A percentile compares a stretch with the other conserved stretches of the same genome.
phyloP scores from a whole-genome alignment of 306 rosid species.

The Begonia masoniana region DNA sequence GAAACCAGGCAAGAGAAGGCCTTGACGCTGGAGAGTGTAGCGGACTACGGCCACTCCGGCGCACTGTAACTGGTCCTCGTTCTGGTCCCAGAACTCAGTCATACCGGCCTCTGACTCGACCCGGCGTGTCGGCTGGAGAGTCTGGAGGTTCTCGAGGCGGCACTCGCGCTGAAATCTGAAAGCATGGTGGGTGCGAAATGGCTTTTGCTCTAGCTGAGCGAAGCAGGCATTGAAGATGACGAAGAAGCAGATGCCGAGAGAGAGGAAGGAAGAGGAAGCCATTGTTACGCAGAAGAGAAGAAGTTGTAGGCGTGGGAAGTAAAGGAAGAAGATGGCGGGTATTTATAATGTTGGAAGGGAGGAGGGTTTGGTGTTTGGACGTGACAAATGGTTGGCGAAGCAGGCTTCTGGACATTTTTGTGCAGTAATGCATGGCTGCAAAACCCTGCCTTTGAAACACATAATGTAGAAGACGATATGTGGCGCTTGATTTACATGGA shows the following conservation, averaged over 20 bases:
- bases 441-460: constrained; percentile 1
- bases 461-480: not conserved
- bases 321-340: not conserved
- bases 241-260: constrained; percentile 4
- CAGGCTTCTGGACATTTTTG: not conserved
- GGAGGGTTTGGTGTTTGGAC: constrained; percentile 1
- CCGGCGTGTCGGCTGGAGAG: constrained; percentile 6
- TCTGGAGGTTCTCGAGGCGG: constrained; percentile 11
- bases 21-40: constrained; percentile 11
- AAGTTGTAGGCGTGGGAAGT: not conserved
- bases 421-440: constrained; percentile 11
- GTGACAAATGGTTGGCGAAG: constrained; percentile 7
- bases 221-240: constrained; percentile 13
- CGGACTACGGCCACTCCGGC: constrained; percentile 16
- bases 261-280: constrained; percentile 10
- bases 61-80: constrained; percentile 13
- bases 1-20: constrained; percentile 15
- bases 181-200: not conserved
- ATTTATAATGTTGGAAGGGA: constrained; percentile 5
- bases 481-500: too few relatives aligned
- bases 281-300: constrained; percentile 1
- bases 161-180: constrained; percentile 9
- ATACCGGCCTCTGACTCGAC: constrained; percentile 19
- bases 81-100: constrained; percentile 16
- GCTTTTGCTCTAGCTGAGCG: constrained; percentile 7